These are phyloP conservation scores for Aspergillus nidulans DNA, from an alignment of 495 filamentous ascomycete species.

Conservation along the genomic window DNA sequence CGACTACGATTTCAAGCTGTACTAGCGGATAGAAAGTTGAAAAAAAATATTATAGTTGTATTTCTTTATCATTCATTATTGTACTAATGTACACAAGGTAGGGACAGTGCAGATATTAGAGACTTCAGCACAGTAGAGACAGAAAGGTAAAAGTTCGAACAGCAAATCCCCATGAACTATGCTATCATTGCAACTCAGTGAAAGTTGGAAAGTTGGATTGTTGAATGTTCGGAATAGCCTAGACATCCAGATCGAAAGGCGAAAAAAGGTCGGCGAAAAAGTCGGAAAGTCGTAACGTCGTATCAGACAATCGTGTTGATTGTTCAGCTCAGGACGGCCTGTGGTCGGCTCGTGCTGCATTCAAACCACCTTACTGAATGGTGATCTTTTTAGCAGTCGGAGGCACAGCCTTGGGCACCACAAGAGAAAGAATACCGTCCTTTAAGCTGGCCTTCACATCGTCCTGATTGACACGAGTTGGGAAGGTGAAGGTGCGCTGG, in stretches of 20 bases:
- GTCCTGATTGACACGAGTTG: slow-evolving; percentile 70
- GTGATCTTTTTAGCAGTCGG: slow-evolving; percentile 50
- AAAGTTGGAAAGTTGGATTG: too few relatives aligned
- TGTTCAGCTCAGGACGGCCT: not conserved
- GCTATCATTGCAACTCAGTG: too few relatives aligned
- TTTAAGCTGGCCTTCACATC: slow-evolving; percentile 70
- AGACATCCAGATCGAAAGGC: not conserved
- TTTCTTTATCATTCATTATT: too few relatives aligned
- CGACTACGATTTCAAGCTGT: too few relatives aligned
- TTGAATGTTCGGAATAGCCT: not conserved
- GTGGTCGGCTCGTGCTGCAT: not conserved
- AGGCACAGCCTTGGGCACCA: slow-evolving; percentile 76
- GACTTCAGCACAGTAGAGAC: too few relatives aligned
- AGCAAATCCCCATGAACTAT: too few relatives aligned
- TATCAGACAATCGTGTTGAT: not conserved
- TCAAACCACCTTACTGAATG: slow-evolving; percentile 46
- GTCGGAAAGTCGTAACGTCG: not conserved
- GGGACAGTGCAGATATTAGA: too few relatives aligned
- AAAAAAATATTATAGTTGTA: too few relatives aligned
- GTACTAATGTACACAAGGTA: too few relatives aligned
- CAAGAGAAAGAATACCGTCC: slow-evolving; percentile 70
- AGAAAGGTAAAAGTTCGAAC: too few relatives aligned
- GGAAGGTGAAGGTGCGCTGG: slow-evolving; percentile 78
- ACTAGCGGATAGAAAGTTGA: too few relatives aligned
- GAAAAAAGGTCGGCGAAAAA: not conserved